A percentile compares a stretch with the other conserved stretches of the same genome.
phyloP scores from a whole-genome alignment of 1,284 basidiomycete genomes.

The Tilletia setariae region DNA sequence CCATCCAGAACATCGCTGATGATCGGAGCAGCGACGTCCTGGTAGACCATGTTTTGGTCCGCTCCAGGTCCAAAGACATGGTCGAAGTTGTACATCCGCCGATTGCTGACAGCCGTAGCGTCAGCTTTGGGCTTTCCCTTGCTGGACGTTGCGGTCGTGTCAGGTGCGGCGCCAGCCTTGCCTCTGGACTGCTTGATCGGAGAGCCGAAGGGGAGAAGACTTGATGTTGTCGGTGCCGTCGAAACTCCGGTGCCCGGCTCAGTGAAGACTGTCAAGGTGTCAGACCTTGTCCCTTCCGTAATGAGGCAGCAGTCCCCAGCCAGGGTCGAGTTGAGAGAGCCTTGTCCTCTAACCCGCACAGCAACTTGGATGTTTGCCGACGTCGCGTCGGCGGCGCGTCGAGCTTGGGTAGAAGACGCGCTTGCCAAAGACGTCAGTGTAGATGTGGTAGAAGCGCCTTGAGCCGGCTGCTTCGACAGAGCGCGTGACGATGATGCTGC shows the following conservation, averaged over 20 bases:
- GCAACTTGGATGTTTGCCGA: conserved; percentile 50
- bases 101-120: conserved; percentile 23
- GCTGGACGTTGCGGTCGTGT: background rate
- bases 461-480: too few relatives aligned
- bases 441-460: too few relatives aligned
- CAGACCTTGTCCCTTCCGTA: conserved; percentile 41
- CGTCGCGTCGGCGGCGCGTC: too few relatives aligned
- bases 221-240: conserved; percentile 20
- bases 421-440: too few relatives aligned
- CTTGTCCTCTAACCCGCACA: conserved; percentile 41
- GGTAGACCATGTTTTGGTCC: conserved; percentile 86
- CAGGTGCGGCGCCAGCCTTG: conserved; percentile 6
- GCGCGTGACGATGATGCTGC: too few relatives aligned
- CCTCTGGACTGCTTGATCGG: conserved; percentile 25
- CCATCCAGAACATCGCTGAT: conserved; percentile 87
- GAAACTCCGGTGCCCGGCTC: conserved; percentile 36
- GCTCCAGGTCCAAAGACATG: conserved; percentile 88
- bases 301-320: conserved; percentile 30
- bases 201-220: conserved; percentile 22
- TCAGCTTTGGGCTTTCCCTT: background rate
- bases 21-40: conserved; percentile 88
- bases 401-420: too few relatives aligned
- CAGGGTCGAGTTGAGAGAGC: conserved; percentile 31
- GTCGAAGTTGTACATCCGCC: conserved; percentile 51
- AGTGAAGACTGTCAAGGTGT: conserved; percentile 40